A percentile compares a stretch with the other conserved stretches of the same genome.
phyloP scores from a whole-genome alignment of 441 rosid genomes.

The Syzygium syzygioides region DNA sequence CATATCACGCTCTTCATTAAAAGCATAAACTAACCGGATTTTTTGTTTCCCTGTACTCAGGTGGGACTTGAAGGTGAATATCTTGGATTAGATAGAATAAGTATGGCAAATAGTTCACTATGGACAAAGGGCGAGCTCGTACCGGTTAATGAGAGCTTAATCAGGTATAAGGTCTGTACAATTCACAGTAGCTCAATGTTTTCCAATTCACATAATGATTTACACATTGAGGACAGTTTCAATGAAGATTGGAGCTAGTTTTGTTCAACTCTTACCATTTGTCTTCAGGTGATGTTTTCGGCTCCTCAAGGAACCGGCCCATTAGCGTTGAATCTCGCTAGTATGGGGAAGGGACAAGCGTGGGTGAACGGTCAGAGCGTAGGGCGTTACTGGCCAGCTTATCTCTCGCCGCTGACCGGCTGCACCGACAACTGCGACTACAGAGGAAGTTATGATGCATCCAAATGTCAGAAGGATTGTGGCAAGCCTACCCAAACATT shows the following conservation, averaged over 20 bases:
- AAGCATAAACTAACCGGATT: neutral
- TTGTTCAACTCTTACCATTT: neutral
- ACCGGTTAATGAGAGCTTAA: conserved; percentile 41
- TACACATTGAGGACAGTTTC: neutral
- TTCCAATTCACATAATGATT: neutral
- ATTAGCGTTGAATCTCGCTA: conserved; percentile 43
- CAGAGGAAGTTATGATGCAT: conserved; percentile 43
- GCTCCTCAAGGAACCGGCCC: conserved; percentile 54
- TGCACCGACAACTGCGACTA: conserved; percentile 50
- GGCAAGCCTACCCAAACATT: conserved; percentile 66
- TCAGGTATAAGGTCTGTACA: conserved; percentile 56
- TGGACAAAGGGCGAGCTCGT: conserved; percentile 35
- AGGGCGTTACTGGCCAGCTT: conserved; percentile 61
- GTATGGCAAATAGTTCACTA: conserved; percentile 40
- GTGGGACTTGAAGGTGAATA: conserved; percentile 62
- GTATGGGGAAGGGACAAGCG: conserved; percentile 77
- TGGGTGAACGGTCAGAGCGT: conserved; percentile 64
- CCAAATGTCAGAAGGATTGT: conserved; percentile 46
- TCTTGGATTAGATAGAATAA: conserved; percentile 35
- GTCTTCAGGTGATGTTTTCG: conserved; percentile 27
- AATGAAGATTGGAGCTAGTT: neutral
- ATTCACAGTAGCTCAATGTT: neutral
- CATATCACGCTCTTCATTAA: neutral
- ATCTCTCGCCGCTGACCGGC: conserved; percentile 44
- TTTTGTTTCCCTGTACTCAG: conserved; percentile 20